phyloP scores from a whole-genome alignment of 305 asterid species.

The Fraxinus platypoda region DNA sequence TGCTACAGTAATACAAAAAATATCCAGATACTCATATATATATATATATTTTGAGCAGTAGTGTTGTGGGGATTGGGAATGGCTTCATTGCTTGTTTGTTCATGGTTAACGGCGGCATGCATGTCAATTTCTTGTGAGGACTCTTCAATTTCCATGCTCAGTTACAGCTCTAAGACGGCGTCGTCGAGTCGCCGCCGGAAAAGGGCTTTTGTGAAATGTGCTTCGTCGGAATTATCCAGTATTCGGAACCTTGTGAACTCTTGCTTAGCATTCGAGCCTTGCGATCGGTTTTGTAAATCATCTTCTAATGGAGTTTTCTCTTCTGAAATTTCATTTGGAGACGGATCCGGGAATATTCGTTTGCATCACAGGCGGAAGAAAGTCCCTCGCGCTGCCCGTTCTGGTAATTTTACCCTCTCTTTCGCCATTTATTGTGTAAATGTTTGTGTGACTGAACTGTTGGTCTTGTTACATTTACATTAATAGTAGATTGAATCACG shows the following conservation, averaged over 20 bases:
- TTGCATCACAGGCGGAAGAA: constrained; percentile 36
- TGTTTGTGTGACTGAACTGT: not conserved
- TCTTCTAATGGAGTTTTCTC: constrained; percentile 20
- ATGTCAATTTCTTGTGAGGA: constrained; percentile 68
- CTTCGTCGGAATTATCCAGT: constrained; percentile 27
- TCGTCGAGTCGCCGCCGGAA: constrained; percentile 35
- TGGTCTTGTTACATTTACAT: not conserved
- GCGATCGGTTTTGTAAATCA: constrained; percentile 30
- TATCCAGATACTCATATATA: not conserved
- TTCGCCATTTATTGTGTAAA: not conserved
- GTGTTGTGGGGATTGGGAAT: constrained; percentile 8
- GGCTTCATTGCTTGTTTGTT: constrained; percentile 44
- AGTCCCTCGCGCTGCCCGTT: constrained; percentile 32
- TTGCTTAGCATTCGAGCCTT: constrained; percentile 45
- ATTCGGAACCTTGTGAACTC: constrained; percentile 41
- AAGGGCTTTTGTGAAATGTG: constrained; percentile 38
- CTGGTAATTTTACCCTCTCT: constrained; percentile 36
- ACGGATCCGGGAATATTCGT: constrained; percentile 42
- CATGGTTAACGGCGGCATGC: constrained; percentile 79
- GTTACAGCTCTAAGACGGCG: constrained; percentile 15
- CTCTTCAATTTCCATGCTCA: constrained; percentile 30
- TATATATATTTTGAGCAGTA: constrained; percentile 8
- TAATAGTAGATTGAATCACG: not conserved
- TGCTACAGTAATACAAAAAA: not conserved
- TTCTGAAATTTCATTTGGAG: constrained; percentile 33